A percentile compares a stretch with the other conserved stretches of the same genome.
These are phyloP conservation scores for Eucalyptus rudis DNA, from an alignment of 345 rosid genomes.

Conservation along the genomic window DNA sequence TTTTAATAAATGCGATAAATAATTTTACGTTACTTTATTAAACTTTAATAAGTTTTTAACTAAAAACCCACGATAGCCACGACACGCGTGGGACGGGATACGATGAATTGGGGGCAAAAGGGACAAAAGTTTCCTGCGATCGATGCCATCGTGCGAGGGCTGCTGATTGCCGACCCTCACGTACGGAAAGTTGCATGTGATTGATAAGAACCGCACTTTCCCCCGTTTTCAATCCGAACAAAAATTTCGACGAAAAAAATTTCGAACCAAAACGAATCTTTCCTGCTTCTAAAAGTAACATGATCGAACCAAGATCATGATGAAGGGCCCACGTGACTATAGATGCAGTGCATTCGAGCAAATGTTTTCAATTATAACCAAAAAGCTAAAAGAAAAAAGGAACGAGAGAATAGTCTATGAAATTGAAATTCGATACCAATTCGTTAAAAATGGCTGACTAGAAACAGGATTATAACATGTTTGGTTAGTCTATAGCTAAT, in stretches of 20 bases:
- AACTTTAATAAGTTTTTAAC: background rate
- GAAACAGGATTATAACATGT: background rate
- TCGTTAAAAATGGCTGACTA: background rate
- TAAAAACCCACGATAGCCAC: background rate
- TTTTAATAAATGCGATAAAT: background rate
- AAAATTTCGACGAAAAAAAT: background rate
- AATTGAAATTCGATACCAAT: fast-evolving
- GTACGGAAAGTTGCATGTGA: background rate
- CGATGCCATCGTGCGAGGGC: background rate
- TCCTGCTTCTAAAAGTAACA: background rate
- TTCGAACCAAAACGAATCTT: background rate
- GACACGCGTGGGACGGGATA: background rate
- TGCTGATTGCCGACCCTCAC: background rate
- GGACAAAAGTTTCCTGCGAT: background rate
- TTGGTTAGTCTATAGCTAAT: background rate
- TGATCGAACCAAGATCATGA: background rate
- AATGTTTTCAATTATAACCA: background rate
- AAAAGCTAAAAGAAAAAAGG: background rate
- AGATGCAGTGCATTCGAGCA: background rate
- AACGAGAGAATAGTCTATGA: background rate
- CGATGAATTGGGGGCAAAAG: background rate
- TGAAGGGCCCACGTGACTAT: background rate
- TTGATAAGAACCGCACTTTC: background rate
- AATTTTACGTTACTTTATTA: background rate
- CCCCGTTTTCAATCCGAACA: background rate